phyloP scores from a whole-genome alignment of 176 grass and related monocot species.

The Cenchrus americanus region DNA sequence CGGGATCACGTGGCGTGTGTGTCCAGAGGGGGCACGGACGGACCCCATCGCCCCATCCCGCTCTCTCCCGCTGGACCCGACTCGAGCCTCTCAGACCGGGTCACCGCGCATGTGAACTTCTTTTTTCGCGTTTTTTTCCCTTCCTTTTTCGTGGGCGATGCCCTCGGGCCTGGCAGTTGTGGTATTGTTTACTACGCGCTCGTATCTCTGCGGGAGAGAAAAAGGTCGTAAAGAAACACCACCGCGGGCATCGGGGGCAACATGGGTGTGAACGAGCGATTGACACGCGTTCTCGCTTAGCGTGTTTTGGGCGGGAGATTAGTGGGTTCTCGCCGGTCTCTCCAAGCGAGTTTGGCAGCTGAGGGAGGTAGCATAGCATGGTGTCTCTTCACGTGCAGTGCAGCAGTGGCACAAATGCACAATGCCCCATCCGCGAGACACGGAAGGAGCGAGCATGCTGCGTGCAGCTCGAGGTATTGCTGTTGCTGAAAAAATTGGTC shows the following conservation, averaged over 20 bases:
- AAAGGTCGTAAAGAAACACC: background rate
- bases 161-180: background rate
- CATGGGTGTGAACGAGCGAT: background rate
- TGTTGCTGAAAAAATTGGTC: too few relatives aligned
- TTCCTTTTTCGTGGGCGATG: background rate
- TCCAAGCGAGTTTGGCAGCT: background rate
- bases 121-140: conserved; percentile 9
- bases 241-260: background rate
- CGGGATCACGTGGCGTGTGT: conserved; percentile 15
- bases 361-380: background rate
- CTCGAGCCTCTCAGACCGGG: background rate
- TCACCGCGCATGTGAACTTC: background rate
- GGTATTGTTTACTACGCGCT: background rate
- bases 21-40: background rate
- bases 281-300: conserved; percentile 13
- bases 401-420: background rate
- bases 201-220: background rate
- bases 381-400: background rate
- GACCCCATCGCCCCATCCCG: background rate
- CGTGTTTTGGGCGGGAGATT: conserved; percentile 13
- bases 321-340: background rate
- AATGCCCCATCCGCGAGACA: too few relatives aligned
- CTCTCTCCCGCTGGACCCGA: too few relatives aligned
- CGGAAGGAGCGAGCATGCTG: too few relatives aligned
- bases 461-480: too few relatives aligned